Evolutionary conservation across 306 rosid genomes (phyloP).

Genomic region (Lithocarpus polystachyus): DNA sequence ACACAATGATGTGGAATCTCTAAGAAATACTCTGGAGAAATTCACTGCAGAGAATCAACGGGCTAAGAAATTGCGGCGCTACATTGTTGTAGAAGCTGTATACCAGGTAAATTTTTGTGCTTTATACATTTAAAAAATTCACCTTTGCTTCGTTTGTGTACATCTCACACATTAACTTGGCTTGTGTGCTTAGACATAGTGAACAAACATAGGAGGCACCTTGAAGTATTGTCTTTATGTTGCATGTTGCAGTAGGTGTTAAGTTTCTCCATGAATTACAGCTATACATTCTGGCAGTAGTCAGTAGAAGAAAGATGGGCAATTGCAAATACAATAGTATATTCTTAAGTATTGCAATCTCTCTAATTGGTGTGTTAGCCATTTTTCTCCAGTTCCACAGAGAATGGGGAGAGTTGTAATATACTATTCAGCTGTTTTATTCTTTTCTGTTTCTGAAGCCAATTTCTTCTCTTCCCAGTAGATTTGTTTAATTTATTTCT

Average conservation of each 20-base stretch:
- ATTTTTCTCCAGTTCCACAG: background rate
- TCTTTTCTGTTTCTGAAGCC: too few relatives aligned
- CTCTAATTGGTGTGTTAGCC: background rate
- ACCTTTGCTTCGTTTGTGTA: constrained; percentile 9
- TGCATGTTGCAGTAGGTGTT: constrained; percentile 9
- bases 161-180: background rate
- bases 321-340: constrained; percentile 13
- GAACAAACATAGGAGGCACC: constrained; percentile 10
- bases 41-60: constrained; percentile 57
- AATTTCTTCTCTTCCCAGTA: too few relatives aligned
- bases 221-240: constrained; percentile 29
- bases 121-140: constrained; percentile 2
- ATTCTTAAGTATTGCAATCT: background rate
- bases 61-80: constrained; percentile 82
- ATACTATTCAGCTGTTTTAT: too few relatives aligned
- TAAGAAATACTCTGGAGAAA: constrained; percentile 72
- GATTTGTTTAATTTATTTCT: too few relatives aligned
- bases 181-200: background rate
- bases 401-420: background rate
- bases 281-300: background rate
- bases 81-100: constrained; percentile 94
- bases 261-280: constrained; percentile 11
- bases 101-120: constrained; percentile 66
- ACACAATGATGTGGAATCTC: constrained; percentile 87
- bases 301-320: constrained; percentile 10